Evolutionary conservation across 2,329 filamentous ascomycete genomes (phyloP).

Genomic region (Ophiostoma piceae): DNA sequence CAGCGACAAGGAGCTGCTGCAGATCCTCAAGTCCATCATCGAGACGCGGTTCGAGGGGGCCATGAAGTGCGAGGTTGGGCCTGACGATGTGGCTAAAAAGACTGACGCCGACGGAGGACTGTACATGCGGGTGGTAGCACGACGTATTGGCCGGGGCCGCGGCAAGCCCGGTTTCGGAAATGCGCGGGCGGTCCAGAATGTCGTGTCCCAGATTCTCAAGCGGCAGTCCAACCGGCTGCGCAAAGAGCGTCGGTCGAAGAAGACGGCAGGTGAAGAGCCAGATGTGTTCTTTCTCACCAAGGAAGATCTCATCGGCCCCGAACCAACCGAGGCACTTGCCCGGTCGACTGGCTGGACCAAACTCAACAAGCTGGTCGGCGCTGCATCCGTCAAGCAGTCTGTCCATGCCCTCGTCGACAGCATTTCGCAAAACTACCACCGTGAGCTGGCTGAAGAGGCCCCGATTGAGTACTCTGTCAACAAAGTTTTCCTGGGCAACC

Average conservation of each 20-base stretch:
- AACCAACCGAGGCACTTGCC: slow-evolving; percentile 51
- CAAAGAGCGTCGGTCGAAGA: slow-evolving; percentile 39
- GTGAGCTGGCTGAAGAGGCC: slow-evolving; percentile 59
- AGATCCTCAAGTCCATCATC: slow-evolving; percentile 55
- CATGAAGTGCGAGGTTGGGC: slow-evolving; percentile 58
- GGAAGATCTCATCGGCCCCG: slow-evolving; percentile 66
- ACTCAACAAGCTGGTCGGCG: slow-evolving; percentile 54
- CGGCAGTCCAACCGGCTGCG: slow-evolving; percentile 55
- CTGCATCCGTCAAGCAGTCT: slow-evolving; percentile 57
- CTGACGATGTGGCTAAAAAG: slow-evolving; percentile 25
- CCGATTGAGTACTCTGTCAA: slow-evolving; percentile 60
- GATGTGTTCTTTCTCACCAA: slow-evolving; percentile 58
- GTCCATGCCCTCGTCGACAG: slow-evolving; percentile 55
- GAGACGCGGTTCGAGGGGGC: slow-evolving; percentile 46
- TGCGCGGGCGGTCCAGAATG: slow-evolving; percentile 62
- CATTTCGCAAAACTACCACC: slow-evolving; percentile 58
- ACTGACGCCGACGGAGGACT: slow-evolving; percentile 41
- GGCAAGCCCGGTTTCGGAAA: slow-evolving; percentile 68
- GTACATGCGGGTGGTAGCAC: slow-evolving; percentile 57
- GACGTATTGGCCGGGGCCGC: slow-evolving; percentile 57
- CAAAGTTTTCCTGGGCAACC: slow-evolving; percentile 63
- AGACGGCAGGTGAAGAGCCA: slow-evolving; percentile 48
- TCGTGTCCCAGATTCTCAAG: slow-evolving; percentile 46
- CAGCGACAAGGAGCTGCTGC: slow-evolving; percentile 56
- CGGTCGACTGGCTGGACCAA: slow-evolving; percentile 52